Base-by-base conservation (phyloP, 202 grass and related monocot species). In the Musa balbisiana region DNA sequence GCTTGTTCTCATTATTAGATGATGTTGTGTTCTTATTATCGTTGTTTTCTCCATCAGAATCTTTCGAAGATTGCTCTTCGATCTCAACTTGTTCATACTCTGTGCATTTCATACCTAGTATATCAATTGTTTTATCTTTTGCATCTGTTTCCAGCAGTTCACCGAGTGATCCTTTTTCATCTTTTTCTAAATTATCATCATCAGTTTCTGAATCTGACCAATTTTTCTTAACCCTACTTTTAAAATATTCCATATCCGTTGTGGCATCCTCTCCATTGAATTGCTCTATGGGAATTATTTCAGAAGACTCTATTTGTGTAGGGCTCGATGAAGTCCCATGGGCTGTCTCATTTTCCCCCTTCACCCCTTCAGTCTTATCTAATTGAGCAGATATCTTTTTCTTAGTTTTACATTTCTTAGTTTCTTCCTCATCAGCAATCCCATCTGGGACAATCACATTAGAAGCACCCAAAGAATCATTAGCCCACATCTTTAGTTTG, bases 201-300 rank as follows among this genome's bases (percentile, higher is more conserved):
- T 84, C 81, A 25, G 88, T 87, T 84, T 97, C 94, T 15, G 90
- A 91, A 88, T 98, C 91, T 49, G 94, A 93, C 94, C 88, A 98
- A 62, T 89, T 76, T 89, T 89, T 83, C 87, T 81, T 93, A n/a
- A 97, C 82, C 85, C 89, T 97, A 73, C 90, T 97, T 81, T 76
- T 97, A 51, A 93, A 93, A 81, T 93, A 97, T 49, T 93, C 94
- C 62, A 84, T 79, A 73, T 97, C 93, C 54, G 86, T 86, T 79
- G 89, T 83, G 55, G 70, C 11, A 12, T 80, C 85, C 82, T 81
- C 62, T 79, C 10, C 62, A 73, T 76, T 69, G 64, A 76, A 71
- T 69, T 72, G 64, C 74, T 86, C 83, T 49, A 78, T 82, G 22
- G 76, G 22, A 52, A 11, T 22, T 22, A 20, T 29, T 72, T 62